These are phyloP conservation scores for Dentipellis sp. DNA, from an alignment of 768 basidiomycete species.

Conservation along the genomic window DNA sequence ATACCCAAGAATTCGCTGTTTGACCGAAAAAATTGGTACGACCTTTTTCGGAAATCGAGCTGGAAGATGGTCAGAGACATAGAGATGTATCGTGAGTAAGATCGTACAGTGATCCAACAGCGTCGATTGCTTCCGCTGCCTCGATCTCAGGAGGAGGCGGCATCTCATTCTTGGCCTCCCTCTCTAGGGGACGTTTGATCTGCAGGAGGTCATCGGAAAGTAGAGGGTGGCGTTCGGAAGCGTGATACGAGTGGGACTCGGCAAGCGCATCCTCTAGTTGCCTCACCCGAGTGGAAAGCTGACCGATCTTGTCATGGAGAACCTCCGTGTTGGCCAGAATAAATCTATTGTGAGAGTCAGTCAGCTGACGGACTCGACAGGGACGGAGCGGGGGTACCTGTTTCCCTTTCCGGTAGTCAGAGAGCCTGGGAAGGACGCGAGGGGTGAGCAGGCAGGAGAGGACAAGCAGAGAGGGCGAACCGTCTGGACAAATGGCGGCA, in stretches of 20 bases:
- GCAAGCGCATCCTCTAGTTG: conserved; percentile 61
- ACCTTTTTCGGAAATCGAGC: conserved; percentile 54
- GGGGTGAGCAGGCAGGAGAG: background rate
- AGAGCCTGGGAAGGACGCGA: conserved; percentile 35
- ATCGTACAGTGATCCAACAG: conserved; percentile 52
- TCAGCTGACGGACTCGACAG: conserved; percentile 9
- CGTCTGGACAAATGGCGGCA: conserved; percentile 58
- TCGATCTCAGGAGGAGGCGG: conserved; percentile 30
- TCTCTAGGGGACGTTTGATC: conserved; percentile 62
- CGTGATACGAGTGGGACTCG: conserved; percentile 39
- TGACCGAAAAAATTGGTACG: conserved; percentile 58
- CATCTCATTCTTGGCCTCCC: conserved; percentile 36
- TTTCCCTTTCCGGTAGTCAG: conserved; percentile 70
- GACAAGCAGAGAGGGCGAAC: conserved; percentile 19
- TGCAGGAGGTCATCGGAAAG: conserved; percentile 63
- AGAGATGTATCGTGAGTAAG: background rate
- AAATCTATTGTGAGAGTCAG: conserved; percentile 31
- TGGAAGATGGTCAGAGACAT: conserved; percentile 22
- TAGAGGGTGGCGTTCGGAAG: conserved; percentile 45
- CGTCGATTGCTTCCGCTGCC: conserved; percentile 46
- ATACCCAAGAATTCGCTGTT: conserved; percentile 62
- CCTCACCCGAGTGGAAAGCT: conserved; percentile 51
- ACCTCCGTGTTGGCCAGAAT: conserved; percentile 64
- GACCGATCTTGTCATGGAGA: conserved; percentile 58
- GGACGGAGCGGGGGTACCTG: conserved; percentile 29